Percentiles rank a stretch among this genome's conserved stretches.
Conservation (phyloP, 106 monocot species). For the Platanthera zijinensis region DNA sequence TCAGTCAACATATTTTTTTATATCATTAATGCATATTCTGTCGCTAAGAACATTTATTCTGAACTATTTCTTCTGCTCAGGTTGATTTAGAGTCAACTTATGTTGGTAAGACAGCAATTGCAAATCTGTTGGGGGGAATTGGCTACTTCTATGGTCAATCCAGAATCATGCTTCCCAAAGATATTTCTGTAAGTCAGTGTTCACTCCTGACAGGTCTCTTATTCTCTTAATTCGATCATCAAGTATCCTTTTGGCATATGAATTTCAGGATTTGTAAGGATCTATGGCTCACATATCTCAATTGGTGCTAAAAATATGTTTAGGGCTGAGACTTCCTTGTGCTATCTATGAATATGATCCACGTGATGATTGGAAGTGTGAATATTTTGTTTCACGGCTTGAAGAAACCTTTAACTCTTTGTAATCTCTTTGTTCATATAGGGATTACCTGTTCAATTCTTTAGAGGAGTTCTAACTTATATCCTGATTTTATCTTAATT, state of each 20-base stretch:
- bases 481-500: not conserved
- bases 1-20: not conserved
- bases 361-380: not conserved
- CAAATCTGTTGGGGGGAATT: constrained; percentile 84
- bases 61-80: constrained; percentile 27
- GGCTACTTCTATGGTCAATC: constrained; percentile 95
- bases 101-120: constrained; percentile 77
- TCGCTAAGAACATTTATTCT: not conserved
- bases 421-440: not conserved
- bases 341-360: not conserved
- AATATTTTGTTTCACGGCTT: not conserved
- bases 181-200: constrained; percentile 54
- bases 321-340: not conserved
- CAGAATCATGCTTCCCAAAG: constrained; percentile 81
- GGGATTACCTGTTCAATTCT: not conserved
- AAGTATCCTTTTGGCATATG: not conserved
- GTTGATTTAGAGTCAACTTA: constrained; percentile 41
- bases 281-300: not conserved
- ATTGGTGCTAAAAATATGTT: not conserved
- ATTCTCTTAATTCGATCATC: not conserved
- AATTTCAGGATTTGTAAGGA: not conserved
- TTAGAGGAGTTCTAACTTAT: not conserved
- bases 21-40: not conserved
- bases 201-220: not conserved
- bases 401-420: not conserved